A percentile compares a stretch with the other conserved stretches of the same genome.
Evolutionary conservation across 2,329 filamentous ascomycete genomes (phyloP).

Genomic region (Knufia fluminis): DNA sequence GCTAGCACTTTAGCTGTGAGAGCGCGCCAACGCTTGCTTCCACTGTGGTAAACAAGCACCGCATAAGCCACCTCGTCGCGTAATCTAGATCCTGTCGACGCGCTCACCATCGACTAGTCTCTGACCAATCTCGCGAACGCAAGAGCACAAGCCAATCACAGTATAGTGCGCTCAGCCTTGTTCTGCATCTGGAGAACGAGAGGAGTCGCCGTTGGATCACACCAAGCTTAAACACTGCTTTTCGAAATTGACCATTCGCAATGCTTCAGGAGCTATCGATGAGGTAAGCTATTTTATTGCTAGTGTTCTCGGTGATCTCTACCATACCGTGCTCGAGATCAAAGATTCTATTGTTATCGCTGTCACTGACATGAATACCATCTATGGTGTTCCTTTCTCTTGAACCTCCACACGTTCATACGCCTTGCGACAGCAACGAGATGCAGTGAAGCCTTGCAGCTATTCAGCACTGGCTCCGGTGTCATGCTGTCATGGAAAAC

Average conservation of each 20-base stretch:
- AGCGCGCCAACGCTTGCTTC: no score
- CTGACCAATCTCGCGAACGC: background rate
- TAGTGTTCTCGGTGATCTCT: no score
- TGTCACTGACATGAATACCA: no score
- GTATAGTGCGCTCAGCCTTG: background rate
- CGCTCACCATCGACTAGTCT: background rate
- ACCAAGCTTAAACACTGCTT: background rate
- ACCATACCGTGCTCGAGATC: no score
- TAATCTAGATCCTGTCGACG: background rate
- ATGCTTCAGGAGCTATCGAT: background rate
- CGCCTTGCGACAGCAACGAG: no score
- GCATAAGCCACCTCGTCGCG: background rate
- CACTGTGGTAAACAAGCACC: background rate
- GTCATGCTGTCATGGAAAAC: no score
- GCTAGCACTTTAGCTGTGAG: background rate
- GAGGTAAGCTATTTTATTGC: background rate
- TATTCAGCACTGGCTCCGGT: no score
- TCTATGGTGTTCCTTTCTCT: no score
- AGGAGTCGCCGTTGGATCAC: background rate
- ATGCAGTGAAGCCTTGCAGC: no score
- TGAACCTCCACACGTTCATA: no score
- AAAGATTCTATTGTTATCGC: no score
- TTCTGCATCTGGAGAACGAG: background rate
- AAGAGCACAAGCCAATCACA: background rate
- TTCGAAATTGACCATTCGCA: conserved; percentile 1